phyloP scores from a whole-genome alignment of 2,329 filamentous ascomycete genomes.

The Calonectria multiphialidica region DNA sequence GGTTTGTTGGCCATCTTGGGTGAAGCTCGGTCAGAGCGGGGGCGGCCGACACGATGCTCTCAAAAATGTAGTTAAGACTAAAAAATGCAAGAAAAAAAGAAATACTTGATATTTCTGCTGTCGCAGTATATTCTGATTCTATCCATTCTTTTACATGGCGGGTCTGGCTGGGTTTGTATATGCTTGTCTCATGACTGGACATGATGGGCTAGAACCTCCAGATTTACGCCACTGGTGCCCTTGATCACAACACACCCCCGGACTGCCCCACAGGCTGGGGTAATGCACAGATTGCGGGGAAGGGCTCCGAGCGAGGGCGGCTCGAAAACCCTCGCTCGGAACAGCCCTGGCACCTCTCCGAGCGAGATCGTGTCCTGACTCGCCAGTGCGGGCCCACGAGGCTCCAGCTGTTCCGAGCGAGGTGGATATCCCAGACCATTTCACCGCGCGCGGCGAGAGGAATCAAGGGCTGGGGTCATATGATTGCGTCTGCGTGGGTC shows the following conservation, averaged over 20 bases:
- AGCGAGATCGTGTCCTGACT: not conserved
- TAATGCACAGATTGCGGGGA: not conserved
- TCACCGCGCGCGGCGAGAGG: not conserved
- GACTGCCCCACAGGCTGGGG: not conserved
- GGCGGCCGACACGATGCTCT: not conserved
- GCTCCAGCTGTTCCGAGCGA: not conserved
- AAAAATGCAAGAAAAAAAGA: not conserved
- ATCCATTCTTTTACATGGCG: not conserved
- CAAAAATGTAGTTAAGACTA: too few relatives aligned
- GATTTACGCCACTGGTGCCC: not conserved
- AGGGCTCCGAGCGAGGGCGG: not conserved
- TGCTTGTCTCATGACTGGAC: not conserved
- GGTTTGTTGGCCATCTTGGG: conserved; percentile 5
- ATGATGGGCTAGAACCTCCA: not conserved
- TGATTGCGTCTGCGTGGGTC: not conserved
- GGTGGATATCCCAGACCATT: not conserved
- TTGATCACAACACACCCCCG: not conserved
- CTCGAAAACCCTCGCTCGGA: not conserved
- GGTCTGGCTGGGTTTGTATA: not conserved
- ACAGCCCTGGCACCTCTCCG: not conserved
- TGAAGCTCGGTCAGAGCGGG: not conserved
- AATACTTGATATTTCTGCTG: not conserved
- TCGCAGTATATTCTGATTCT: not conserved
- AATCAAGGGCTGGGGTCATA: not conserved
- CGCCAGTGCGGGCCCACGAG: not conserved